Evolutionary conservation across 1,139 yeast species (phyloP).

Genomic region (Yamadazyma friedrichii): DNA sequence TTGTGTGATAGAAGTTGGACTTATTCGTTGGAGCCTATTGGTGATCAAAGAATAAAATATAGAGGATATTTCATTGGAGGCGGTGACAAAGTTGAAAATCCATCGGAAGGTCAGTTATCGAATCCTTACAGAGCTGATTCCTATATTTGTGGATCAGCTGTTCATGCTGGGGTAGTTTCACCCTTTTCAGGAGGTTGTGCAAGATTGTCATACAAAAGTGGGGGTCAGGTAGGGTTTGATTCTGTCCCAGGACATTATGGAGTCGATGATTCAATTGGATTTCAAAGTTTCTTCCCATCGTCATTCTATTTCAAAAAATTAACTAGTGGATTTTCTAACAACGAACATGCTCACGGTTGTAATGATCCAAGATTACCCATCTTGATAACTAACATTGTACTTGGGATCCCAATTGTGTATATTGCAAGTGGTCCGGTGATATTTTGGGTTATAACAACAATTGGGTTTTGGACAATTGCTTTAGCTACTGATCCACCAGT

Average conservation of each 20-base stretch:
- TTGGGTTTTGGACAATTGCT: constrained; percentile 87
- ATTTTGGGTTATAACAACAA: constrained; percentile 59
- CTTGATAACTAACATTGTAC: constrained; percentile 53
- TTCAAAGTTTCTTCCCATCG: constrained; percentile 72
- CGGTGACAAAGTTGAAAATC: constrained; percentile 29
- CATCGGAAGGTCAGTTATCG: constrained; percentile 28
- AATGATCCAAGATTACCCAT: constrained; percentile 65
- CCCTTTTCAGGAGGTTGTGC: constrained; percentile 84
- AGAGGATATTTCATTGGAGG: constrained; percentile 79
- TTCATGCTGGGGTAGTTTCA: constrained; percentile 78
- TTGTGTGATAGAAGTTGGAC: constrained; percentile 80
- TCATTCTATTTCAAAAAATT: constrained; percentile 58
- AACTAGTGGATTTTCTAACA: constrained; percentile 9
- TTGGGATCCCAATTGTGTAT: constrained; percentile 61
- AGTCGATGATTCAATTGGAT: constrained; percentile 57
- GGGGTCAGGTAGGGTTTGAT: constrained; percentile 50
- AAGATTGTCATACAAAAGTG: constrained; percentile 53
- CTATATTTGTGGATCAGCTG: constrained; percentile 85
- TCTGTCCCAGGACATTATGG: constrained; percentile 46
- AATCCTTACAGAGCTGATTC: constrained; percentile 85
- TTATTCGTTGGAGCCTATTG: constrained; percentile 76
- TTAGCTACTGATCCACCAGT: constrained; percentile 84
- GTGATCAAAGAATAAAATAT: constrained; percentile 65
- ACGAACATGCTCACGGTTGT: constrained; percentile 43
- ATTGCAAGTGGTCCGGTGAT: constrained; percentile 54